A percentile compares a stretch with the other conserved stretches of the same genome.
Evolutionary conservation across 2,329 filamentous ascomycete species (phyloP).

Genomic region (Cladophialophora carrionii): DNA sequence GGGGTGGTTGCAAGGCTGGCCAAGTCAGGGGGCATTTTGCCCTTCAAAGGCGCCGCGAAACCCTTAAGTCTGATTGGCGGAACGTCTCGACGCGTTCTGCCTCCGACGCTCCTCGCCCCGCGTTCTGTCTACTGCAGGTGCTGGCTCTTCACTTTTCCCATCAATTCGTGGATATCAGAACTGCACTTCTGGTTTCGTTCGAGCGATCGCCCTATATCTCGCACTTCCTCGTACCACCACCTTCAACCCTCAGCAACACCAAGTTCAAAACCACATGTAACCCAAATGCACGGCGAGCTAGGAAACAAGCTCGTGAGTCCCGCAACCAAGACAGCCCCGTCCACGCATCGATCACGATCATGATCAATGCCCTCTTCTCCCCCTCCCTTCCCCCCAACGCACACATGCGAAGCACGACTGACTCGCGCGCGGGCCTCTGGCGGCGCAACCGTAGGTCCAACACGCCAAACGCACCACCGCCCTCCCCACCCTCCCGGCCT

Average conservation of each 20-base stretch:
- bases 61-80: neutral
- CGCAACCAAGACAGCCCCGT: neutral
- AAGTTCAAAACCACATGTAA: neutral
- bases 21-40: too few species aligned
- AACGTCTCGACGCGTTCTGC: neutral
- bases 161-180: too few species aligned
- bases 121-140: neutral
- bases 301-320: slow-evolving; percentile 76
- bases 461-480: slow-evolving; percentile 94
- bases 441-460: slow-evolving; percentile 66
- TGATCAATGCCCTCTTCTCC: too few species aligned
- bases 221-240: neutral
- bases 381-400: too few species aligned
- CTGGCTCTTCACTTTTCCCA: too few species aligned
- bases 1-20: too few species aligned
- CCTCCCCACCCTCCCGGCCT: slow-evolving; percentile 81
- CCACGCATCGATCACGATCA: neutral
- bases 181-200: neutral
- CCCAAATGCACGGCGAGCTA: slow-evolving; percentile 83
- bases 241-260: neutral
- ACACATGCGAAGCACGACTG: neutral
- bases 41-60: too few species aligned
- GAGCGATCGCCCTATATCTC: neutral
- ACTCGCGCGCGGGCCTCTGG: neutral
- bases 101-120: neutral